A percentile compares a stretch with the other conserved stretches of the same genome.
Evolutionary conservation across 306 rosid genomes (phyloP).

Genomic region (Quillaja saponaria): DNA sequence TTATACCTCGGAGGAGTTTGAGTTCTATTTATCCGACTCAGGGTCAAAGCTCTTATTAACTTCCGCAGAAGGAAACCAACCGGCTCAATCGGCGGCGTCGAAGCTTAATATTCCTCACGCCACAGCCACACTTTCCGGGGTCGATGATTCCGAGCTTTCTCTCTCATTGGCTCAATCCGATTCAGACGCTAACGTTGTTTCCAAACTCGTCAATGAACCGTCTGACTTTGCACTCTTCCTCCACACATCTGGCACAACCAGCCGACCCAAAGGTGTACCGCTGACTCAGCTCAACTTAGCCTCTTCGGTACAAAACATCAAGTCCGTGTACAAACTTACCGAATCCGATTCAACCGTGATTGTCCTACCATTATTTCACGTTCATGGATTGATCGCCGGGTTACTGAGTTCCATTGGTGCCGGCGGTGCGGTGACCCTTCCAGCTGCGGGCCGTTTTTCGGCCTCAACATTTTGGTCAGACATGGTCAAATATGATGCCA

Average conservation of each 20-base stretch:
- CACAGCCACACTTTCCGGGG: constrained; percentile 40
- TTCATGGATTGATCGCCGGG: constrained; percentile 76
- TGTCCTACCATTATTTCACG: constrained; percentile 85
- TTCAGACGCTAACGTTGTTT: constrained; percentile 11
- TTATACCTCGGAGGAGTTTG: constrained; percentile 82
- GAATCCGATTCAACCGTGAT: constrained; percentile 78
- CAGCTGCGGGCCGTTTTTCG: constrained; percentile 76
- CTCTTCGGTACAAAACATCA: constrained; percentile 65
- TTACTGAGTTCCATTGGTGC: constrained; percentile 61
- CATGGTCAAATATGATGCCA: constrained; percentile 60
- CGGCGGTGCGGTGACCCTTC: constrained; percentile 65
- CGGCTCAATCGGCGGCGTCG: constrained; percentile 60
- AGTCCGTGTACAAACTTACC: constrained; percentile 66
- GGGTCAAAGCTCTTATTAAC: constrained; percentile 80
- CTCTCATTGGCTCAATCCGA: constrained; percentile 30
- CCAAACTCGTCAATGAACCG: constrained; percentile 47
- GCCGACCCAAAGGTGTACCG: constrained; percentile 91
- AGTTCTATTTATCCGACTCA: constrained; percentile 74
- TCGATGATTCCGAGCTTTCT: constrained; percentile 29
- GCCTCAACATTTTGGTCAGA: constrained; percentile 86
- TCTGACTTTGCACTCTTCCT: constrained; percentile 83
- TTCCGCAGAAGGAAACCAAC: constrained; percentile 40
- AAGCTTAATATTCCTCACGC: constrained; percentile 58
- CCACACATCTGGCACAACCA: constrained; percentile 96
- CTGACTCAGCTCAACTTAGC: constrained; percentile 77